These are phyloP conservation scores for Cronartium quercuum DNA, from an alignment of 1,284 basidiomycete genomes.

Conservation along the genomic window DNA sequence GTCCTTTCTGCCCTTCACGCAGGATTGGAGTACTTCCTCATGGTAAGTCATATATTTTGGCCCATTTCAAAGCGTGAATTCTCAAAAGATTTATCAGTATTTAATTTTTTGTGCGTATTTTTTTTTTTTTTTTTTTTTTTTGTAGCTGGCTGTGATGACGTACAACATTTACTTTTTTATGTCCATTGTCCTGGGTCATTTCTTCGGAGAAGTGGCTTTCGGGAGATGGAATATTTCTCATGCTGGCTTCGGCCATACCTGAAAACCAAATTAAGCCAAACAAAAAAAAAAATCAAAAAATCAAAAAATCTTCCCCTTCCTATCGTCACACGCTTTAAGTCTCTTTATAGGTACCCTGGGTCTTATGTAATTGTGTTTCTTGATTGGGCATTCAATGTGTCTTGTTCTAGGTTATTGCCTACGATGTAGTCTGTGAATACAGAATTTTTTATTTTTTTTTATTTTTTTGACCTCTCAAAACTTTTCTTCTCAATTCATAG, in stretches of 20 bases:
- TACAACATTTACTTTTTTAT: neutral
- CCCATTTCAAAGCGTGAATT: neutral
- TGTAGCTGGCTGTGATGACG: slow-evolving; percentile 6
- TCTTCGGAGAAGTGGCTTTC: neutral
- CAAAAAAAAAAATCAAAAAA: neutral
- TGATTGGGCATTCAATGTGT: neutral
- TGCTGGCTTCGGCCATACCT: neutral
- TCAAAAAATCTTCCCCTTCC: neutral
- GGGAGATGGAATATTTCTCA: neutral
- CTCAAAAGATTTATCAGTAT: neutral
- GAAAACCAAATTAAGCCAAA: neutral
- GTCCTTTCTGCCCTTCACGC: neutral
- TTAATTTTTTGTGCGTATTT: too few species aligned
- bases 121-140: neutral
- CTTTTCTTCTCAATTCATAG: neutral
- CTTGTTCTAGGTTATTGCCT: neutral
- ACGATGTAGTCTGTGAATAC: neutral
- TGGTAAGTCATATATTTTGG: neutral
- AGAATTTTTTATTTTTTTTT: too few species aligned
- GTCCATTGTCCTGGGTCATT: neutral
- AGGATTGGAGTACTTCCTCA: neutral
- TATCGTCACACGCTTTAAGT: neutral
- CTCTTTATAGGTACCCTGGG: neutral
- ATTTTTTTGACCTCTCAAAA: too few species aligned
- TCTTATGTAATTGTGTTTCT: neutral